These are phyloP conservation scores for Strigomonas culicis DNA, from an alignment of 208 protist genomes.

Conservation along the genomic window DNA sequence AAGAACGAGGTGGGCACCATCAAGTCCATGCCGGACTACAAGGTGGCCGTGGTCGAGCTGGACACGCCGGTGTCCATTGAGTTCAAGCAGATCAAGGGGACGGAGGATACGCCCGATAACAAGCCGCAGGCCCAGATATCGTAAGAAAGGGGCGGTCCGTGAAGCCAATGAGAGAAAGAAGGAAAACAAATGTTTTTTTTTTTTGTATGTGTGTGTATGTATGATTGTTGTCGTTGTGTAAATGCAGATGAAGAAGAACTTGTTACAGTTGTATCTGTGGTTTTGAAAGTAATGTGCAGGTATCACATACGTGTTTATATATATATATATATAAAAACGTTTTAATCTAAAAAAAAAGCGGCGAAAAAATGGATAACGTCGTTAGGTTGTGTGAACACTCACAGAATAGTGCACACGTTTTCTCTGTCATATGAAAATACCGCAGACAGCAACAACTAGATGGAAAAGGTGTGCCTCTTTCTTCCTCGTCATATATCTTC, in stretches of 20 bases:
- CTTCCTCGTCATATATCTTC: neutral
- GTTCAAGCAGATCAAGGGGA: conserved; percentile 89
- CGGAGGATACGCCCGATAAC: conserved; percentile 83
- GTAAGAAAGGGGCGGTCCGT: conserved; percentile 12
- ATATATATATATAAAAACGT: neutral
- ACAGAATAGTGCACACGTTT: neutral
- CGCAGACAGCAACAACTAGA: neutral
- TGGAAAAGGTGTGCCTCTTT: neutral
- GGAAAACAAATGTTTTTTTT: neutral
- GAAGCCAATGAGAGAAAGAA: neutral
- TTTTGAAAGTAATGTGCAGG: neutral
- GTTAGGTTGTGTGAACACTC: neutral
- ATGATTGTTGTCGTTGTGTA: neutral
- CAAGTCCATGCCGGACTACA: conserved; percentile 73
- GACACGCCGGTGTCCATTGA: conserved; percentile 79
- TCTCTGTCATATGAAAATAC: neutral
- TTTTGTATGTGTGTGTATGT: conserved; percentile 2
- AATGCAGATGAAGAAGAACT: neutral
- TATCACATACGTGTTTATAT: neutral
- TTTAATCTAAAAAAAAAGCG: conserved; percentile 7
- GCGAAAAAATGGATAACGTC: neutral
- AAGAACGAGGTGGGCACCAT: conserved; percentile 89
- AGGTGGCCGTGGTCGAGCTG: conserved; percentile 76
- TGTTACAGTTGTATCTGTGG: neutral
- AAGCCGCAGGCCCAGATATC: conserved; percentile 59